Percentiles rank a stretch among this genome's conserved stretches.
Evolutionary conservation across 2,329 filamentous ascomycete genomes (phyloP).

Genomic region (Ceratocystis harringtonii): DNA sequence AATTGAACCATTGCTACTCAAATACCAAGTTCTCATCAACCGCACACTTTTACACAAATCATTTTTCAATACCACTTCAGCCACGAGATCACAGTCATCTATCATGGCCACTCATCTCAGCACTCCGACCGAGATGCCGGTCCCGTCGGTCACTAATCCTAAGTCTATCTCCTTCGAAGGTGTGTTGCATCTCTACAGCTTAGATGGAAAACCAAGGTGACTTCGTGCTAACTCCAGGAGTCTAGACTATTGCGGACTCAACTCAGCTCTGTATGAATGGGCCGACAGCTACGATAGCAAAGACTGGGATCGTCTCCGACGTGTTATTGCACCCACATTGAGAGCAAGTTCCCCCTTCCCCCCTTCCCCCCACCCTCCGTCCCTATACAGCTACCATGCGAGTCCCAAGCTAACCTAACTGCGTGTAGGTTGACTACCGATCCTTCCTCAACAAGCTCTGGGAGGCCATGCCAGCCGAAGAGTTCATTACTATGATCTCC

Average conservation of each 20-base stretch:
- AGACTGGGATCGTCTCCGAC: conserved; percentile 45
- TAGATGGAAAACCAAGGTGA: neutral
- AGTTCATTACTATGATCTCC: conserved; percentile 47
- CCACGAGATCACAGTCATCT: neutral
- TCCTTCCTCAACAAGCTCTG: conserved; percentile 45
- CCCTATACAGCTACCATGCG: conserved; percentile 35
- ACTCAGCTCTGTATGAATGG: conserved; percentile 34
- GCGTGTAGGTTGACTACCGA: conserved; percentile 51
- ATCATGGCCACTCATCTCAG: neutral
- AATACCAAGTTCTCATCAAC: neutral
- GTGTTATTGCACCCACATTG: conserved; percentile 42
- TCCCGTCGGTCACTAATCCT: conserved; percentile 8
- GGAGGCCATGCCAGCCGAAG: conserved; percentile 45
- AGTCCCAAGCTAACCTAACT: conserved; percentile 36
- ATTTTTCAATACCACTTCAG: neutral
- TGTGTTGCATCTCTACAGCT: neutral
- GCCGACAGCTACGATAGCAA: conserved; percentile 53
- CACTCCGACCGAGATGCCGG: neutral
- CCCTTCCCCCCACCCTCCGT: neutral
- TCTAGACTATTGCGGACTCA: conserved; percentile 21
- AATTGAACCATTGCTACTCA: neutral
- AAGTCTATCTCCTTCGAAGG: conserved; percentile 13
- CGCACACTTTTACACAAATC: neutral
- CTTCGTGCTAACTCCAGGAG: neutral
- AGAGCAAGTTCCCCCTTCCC: conserved; percentile 13